Conservation (phyloP, 305 asterid genomes). For the Withania somnifera region DNA sequence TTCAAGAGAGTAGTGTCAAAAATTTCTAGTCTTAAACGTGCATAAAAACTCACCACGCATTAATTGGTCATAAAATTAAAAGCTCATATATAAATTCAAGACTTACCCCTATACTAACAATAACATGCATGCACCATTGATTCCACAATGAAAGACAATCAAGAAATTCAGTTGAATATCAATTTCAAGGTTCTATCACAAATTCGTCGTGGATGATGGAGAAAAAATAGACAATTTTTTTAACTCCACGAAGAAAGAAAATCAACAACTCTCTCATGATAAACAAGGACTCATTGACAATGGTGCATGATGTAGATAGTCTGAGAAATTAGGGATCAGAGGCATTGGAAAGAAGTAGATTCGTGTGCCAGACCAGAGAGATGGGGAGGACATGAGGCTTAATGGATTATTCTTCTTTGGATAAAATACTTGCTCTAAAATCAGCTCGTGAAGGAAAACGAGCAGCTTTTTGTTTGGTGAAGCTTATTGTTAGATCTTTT, state of each 20-base stretch:
- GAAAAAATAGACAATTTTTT: no score
- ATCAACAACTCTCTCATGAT: not conserved
- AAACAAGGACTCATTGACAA: not conserved
- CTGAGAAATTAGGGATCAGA: no score
- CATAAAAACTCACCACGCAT: not conserved
- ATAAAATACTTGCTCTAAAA: conserved; percentile 23
- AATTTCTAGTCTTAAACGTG: no score
- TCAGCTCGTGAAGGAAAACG: conserved; percentile 23
- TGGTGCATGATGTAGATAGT: not conserved
- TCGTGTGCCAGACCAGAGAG: conserved; percentile 30
- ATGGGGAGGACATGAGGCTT: conserved; percentile 40
- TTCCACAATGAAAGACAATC: not conserved
- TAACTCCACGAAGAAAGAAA: no score
- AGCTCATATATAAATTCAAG: not conserved
- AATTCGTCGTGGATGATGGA: no score
- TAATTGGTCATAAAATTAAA: not conserved
- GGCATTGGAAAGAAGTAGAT: conserved; percentile 17
- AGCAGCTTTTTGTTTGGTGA: no score
- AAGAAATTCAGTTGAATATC: no score
- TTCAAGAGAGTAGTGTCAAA: no score
- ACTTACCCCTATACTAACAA: no score
- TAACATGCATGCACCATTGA: no score
- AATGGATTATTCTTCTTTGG: conserved; percentile 36
- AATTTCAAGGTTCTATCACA: no score
- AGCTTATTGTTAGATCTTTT: no score